Base-by-base conservation (phyloP, 352 stramenopile species). In the Phytophthora pistaciae region DNA sequence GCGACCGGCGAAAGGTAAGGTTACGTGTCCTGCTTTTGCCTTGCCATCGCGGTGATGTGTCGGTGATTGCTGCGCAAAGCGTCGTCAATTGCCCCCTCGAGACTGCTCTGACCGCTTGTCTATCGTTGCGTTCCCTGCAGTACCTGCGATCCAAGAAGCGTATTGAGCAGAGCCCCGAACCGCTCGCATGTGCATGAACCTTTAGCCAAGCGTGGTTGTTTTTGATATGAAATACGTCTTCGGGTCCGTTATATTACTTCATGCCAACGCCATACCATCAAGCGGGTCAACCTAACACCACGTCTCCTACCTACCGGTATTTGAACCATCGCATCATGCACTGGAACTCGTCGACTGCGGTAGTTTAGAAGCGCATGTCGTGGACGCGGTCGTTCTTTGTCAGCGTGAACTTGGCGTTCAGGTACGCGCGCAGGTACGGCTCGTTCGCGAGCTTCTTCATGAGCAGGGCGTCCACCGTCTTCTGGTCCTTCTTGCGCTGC, bases 351-450 rank as follows among this genome's bases (percentile, higher is more conserved):
- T 46, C 18, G 56, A 25, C 55, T 66, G 8, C 29, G 8, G 29
- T 36, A 31, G 23, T 58, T 98, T 98, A 99, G 76, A 99, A 99
- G 69, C 95, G 90, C 92, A 99, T 98, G 65, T 98, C 90, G 90
- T 99, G 98, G 44, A 97, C 97, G 68, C 94, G 94, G 77, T 99
- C 97, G 79, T 96, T 97, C 80, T 99, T 99, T 68, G 84, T 98
- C 56, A 99, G 85, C 70, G 93, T 97, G 90, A 99, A 99, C 76
- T 98, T 98, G 58, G 96, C 96, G 72, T 98, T 97, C 68, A 99
- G 83, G 92, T 99, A 99, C 44, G 88, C 94, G 64, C 97, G 97
- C 66, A 99, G 78, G 78, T 99, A 95, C 10, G 88, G 82, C 36
- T 91, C 89, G 56, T 76, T 79, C 57, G 65, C 62, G 52, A 93